A percentile compares a stretch with the other conserved stretches of the same genome.
Evolutionary conservation across 2,329 filamentous ascomycete genomes (phyloP).

Genomic region (Botrytis aclada): DNA sequence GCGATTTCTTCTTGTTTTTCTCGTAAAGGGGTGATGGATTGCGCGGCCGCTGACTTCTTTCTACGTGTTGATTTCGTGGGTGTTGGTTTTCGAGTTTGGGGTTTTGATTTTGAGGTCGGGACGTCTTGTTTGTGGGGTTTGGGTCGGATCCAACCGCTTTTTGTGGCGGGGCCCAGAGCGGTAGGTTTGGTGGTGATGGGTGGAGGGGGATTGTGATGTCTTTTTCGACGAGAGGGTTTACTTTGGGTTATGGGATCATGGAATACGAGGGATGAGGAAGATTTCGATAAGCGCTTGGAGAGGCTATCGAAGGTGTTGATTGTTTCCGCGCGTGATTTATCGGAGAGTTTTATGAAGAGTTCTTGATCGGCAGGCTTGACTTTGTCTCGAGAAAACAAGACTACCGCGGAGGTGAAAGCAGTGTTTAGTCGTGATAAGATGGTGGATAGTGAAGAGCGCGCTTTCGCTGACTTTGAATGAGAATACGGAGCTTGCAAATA

Average conservation of each 20-base stretch:
- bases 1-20: not conserved
- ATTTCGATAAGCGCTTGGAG: conserved; percentile 40
- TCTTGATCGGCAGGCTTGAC: conserved; percentile 44
- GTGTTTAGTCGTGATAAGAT: conserved; percentile 45
- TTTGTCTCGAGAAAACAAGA: conserved; percentile 38
- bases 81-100: not conserved
- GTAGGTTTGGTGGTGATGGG: conserved; percentile 10
- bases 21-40: not conserved
- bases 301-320: conserved; percentile 49
- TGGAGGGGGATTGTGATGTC: not conserved
- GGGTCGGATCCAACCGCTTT: conserved; percentile 28
- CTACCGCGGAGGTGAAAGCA: conserved; percentile 43
- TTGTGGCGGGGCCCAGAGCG: conserved; percentile 29
- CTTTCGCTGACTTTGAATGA: conserved; percentile 28
- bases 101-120: conserved; percentile 17
- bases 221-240: not conserved
- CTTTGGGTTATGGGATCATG: not conserved
- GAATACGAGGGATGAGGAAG: conserved; percentile 22
- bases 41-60: not conserved
- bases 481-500: not conserved
- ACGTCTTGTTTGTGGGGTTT: conserved; percentile 5
- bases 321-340: conserved; percentile 47
- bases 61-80: not conserved
- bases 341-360: conserved; percentile 48
- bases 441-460: conserved; percentile 32